Percentiles rank a stretch among this genome's conserved stretches.
Evolutionary conservation across 129 eudicot species (phyloP).

Genomic region (Cynara cardunculus): DNA sequence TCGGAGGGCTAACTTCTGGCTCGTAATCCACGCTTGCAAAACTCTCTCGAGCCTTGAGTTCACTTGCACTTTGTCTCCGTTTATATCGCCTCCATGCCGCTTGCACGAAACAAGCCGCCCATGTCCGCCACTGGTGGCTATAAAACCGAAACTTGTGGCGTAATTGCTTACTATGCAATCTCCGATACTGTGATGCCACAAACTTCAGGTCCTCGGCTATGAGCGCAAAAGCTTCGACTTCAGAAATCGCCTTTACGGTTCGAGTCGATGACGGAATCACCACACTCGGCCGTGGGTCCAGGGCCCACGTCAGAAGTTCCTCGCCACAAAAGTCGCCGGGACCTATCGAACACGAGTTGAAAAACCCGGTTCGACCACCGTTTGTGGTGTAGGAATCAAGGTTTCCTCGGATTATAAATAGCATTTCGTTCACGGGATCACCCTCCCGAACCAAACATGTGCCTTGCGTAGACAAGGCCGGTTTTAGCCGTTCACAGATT

Average conservation of each 20-base stretch:
- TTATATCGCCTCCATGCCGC: constrained; percentile 83
- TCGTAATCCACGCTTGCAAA: constrained; percentile 24
- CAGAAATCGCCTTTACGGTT: constrained; percentile 82
- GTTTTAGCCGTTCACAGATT: constrained; percentile 91
- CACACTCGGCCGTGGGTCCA: constrained; percentile 69
- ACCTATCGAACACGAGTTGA: constrained; percentile 81
- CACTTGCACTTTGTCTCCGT: constrained; percentile 39
- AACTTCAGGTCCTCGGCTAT: constrained; percentile 79
- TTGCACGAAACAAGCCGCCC: constrained; percentile 90
- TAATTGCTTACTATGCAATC: constrained; percentile 76
- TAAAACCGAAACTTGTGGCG: constrained; percentile 84
- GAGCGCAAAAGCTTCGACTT: constrained; percentile 85
- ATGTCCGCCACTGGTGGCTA: constrained; percentile 93
- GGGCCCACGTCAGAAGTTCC: constrained; percentile 93
- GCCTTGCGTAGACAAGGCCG: constrained; percentile 70
- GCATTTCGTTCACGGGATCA: constrained; percentile 90
- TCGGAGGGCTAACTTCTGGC: constrained; percentile 5
- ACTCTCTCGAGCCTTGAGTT: constrained; percentile 50
- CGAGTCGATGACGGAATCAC: constrained; percentile 89
- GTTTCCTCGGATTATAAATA: constrained; percentile 86
- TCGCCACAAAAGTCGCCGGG: constrained; percentile 96
- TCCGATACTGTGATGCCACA: constrained; percentile 78
- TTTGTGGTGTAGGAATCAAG: constrained; percentile 90
- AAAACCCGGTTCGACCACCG: constrained; percentile 93
- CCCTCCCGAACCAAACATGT: constrained; percentile 85